Evolutionary conservation across 768 basidiomycete species (phyloP).

Genomic region (Mycena metata): DNA sequence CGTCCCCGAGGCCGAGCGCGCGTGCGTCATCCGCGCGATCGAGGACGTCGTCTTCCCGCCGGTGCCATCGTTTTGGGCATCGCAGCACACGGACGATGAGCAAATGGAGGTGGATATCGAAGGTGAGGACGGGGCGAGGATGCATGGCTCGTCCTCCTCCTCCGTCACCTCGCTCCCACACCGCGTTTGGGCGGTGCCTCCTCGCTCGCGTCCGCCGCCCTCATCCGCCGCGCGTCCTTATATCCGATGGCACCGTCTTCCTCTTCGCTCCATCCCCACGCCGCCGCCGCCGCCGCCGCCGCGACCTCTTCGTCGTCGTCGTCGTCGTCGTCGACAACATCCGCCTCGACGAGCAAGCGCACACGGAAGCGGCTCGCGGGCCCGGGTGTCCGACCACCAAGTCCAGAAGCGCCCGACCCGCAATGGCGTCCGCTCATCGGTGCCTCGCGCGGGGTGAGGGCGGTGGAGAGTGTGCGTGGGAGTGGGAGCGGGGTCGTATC

Average conservation of each 20-base stretch:
- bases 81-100: neutral
- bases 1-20: no score
- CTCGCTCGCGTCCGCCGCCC: no score
- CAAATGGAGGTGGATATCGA: constrained; percentile 35
- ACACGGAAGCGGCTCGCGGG: constrained; percentile 27
- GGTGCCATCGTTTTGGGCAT: neutral
- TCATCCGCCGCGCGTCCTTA: no score
- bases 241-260: neutral
- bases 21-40: constrained; percentile 39
- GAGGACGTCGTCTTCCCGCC: constrained; percentile 33
- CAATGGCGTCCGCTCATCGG: constrained; percentile 36
- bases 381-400: constrained; percentile 31
- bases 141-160: no score
- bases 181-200: no score
- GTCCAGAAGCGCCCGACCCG: constrained; percentile 15
- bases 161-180: no score
- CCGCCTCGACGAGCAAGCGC: constrained; percentile 14
- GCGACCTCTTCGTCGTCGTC: neutral
- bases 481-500: constrained; percentile 29
- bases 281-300: neutral
- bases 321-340: neutral
- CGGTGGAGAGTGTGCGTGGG: constrained; percentile 12
- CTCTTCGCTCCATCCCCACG: neutral
- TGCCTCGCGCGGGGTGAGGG: constrained; percentile 11
- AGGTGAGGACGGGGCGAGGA: constrained; percentile 14